Evolutionary conservation across 1,284 basidiomycete genomes (phyloP).

Genomic region (Moesziomyces sp.): DNA sequence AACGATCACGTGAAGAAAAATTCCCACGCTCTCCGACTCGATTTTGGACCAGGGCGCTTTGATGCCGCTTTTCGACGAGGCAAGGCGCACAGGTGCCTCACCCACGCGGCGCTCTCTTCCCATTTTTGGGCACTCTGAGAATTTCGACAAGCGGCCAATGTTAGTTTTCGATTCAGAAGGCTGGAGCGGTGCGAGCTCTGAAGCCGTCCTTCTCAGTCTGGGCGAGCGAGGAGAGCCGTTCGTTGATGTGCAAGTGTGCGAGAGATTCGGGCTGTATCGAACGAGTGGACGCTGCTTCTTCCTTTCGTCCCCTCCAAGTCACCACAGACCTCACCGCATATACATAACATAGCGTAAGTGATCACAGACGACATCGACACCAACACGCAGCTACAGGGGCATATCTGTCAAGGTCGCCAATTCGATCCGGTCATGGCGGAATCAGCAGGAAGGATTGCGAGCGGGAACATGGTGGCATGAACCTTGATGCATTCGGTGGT

Average conservation of each 20-base stretch:
- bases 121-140: no score
- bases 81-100: no score
- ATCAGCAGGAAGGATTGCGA: not conserved
- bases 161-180: slow-evolving; percentile 18
- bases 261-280: not conserved
- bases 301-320: slow-evolving; percentile 37
- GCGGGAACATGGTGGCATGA: not conserved
- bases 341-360: slow-evolving; percentile 48
- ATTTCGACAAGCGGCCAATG: slow-evolving; percentile 1
- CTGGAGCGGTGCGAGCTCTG: not conserved
- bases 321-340: slow-evolving; percentile 43
- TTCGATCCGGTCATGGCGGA: not conserved
- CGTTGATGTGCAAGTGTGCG: not conserved
- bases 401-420: not conserved
- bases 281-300: slow-evolving; percentile 6
- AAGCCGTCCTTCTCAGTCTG: not conserved
- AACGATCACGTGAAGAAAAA: slow-evolving; percentile 38
- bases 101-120: no score
- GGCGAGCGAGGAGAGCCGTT: not conserved
- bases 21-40: slow-evolving; percentile 21
- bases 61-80: no score
- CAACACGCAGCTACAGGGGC: not conserved
- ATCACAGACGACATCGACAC: slow-evolving; percentile 7
- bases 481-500: no score
- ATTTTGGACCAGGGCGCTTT: not conserved